Conservation (phyloP, 1,284 basidiomycete species). For the Moesziomyces sp. region DNA sequence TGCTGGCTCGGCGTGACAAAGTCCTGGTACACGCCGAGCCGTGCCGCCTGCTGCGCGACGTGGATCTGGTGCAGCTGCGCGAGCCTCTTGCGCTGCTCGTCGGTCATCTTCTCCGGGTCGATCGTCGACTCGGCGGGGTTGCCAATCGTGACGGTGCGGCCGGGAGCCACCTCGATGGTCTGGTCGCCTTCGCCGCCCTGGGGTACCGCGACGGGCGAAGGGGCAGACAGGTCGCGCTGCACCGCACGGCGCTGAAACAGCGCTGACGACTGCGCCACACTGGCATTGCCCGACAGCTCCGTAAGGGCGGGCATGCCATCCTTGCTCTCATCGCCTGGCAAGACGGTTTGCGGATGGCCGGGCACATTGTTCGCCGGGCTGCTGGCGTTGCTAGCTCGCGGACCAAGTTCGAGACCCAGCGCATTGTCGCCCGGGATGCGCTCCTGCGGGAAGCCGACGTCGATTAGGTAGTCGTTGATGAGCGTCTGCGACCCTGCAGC, state of each 20-base stretch:
- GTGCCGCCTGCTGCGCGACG: slow-evolving; percentile 38
- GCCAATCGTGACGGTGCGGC: slow-evolving; percentile 27
- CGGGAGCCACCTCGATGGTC: slow-evolving; percentile 16
- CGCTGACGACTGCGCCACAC: slow-evolving; percentile 33
- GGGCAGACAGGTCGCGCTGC: slow-evolving; percentile 44
- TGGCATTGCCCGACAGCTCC: slow-evolving; percentile 17
- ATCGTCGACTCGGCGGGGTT: slow-evolving; percentile 25
- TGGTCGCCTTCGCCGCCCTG: slow-evolving; percentile 12
- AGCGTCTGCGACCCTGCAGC: slow-evolving; percentile 24
- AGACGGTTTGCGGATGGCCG: neutral
- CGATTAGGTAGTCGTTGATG: slow-evolving; percentile 50
- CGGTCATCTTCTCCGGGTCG: slow-evolving; percentile 41
- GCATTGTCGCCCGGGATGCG: slow-evolving; percentile 31
- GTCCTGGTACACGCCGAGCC: slow-evolving; percentile 43
- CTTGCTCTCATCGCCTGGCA: neutral
- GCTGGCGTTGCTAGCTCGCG: slow-evolving; percentile 10
- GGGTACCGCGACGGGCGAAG: slow-evolving; percentile 44
- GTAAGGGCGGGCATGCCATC: slow-evolving; percentile 5
- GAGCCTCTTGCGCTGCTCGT: slow-evolving; percentile 38
- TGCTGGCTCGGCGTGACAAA: slow-evolving; percentile 51
- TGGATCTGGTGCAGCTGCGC: slow-evolving; percentile 48
- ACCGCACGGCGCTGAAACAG: slow-evolving; percentile 53
- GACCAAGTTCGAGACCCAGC: slow-evolving; percentile 27
- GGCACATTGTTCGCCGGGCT: slow-evolving; percentile 13
- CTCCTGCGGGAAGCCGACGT: slow-evolving; percentile 39